A percentile compares a stretch with the other conserved stretches of the same genome.
Evolutionary conservation across 2,329 filamentous ascomycete species (phyloP).

Genomic region (Trichoderma atroviride): DNA sequence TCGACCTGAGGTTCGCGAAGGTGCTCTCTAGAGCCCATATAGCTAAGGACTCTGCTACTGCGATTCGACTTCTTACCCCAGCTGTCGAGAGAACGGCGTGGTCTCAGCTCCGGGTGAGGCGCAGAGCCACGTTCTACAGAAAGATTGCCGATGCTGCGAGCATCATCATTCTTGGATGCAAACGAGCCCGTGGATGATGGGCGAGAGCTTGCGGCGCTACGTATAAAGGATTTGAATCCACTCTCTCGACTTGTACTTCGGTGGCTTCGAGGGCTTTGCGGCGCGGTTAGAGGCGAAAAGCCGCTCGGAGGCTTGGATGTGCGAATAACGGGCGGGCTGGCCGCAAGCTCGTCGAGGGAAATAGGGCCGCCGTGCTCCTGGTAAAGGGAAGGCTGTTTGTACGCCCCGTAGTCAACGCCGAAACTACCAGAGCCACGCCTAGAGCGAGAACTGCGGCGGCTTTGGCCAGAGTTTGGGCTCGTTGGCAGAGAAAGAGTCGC

Average conservation of each 20-base stretch:
- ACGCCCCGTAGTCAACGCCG: slow-evolving; percentile 74
- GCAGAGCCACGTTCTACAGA: slow-evolving; percentile 62
- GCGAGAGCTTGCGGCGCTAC: slow-evolving; percentile 52
- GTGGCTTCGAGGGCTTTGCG: slow-evolving; percentile 52
- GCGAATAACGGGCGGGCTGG: slow-evolving; percentile 71
- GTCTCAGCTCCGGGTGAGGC: slow-evolving; percentile 52
- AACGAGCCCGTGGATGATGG: slow-evolving; percentile 62
- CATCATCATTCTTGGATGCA: slow-evolving; percentile 59
- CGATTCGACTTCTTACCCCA: slow-evolving; percentile 62
- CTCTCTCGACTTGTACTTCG: slow-evolving; percentile 56
- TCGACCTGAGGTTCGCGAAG: slow-evolving; percentile 65
- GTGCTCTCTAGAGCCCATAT: slow-evolving; percentile 72
- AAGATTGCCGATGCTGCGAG: slow-evolving; percentile 64
- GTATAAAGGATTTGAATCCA: slow-evolving; percentile 63
- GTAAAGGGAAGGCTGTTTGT: slow-evolving; percentile 54
- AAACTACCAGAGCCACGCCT: slow-evolving; percentile 55
- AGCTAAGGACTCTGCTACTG: slow-evolving; percentile 63
- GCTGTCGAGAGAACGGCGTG: slow-evolving; percentile 61
- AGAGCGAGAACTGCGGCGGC: slow-evolving; percentile 31
- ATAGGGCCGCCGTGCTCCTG: slow-evolving; percentile 51
- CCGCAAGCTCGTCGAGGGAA: slow-evolving; percentile 62
- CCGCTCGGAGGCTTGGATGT: slow-evolving; percentile 82
- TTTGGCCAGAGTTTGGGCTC: slow-evolving; percentile 42
- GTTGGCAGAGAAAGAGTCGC: slow-evolving; percentile 46
- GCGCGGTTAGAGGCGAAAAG: slow-evolving; percentile 70